phyloP scores from a whole-genome alignment of 371 early-diverging fungal species.

The Mucor lusitanicus region DNA sequence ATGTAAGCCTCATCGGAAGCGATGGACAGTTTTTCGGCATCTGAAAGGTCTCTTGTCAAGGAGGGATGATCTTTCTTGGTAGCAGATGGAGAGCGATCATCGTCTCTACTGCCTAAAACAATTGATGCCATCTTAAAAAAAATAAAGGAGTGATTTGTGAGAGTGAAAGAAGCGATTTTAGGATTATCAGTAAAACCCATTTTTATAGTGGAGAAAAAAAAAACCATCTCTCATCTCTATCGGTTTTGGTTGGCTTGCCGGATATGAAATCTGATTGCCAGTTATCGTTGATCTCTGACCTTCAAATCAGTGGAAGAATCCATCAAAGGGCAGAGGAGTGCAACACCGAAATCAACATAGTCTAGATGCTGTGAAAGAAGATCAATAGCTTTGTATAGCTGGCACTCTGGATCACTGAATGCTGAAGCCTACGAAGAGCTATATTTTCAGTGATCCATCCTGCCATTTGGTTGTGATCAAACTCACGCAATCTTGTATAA shows the following conservation, averaged over 20 bases:
- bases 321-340: background rate
- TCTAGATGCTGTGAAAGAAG: background rate
- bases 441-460: background rate
- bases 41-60: constrained; percentile 1
- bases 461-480: too few relatives aligned
- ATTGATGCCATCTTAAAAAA: background rate
- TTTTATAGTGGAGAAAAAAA: background rate
- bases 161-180: background rate
- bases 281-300: background rate
- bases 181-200: background rate
- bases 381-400: background rate
- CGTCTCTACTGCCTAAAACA: background rate
- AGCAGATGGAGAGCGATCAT: background rate
- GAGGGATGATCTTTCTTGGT: background rate
- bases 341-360: background rate
- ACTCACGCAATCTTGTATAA: too few relatives aligned
- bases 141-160: background rate
- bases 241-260: background rate
- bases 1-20: constrained; percentile 1
- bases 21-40: constrained; percentile 7
- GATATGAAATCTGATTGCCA: background rate
- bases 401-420: background rate
- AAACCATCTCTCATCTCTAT: background rate
- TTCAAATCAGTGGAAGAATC: background rate
- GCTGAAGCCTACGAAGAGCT: background rate